Base-by-base conservation (phyloP, 2,329 filamentous ascomycete species). In the Xylaria sp. region DNA sequence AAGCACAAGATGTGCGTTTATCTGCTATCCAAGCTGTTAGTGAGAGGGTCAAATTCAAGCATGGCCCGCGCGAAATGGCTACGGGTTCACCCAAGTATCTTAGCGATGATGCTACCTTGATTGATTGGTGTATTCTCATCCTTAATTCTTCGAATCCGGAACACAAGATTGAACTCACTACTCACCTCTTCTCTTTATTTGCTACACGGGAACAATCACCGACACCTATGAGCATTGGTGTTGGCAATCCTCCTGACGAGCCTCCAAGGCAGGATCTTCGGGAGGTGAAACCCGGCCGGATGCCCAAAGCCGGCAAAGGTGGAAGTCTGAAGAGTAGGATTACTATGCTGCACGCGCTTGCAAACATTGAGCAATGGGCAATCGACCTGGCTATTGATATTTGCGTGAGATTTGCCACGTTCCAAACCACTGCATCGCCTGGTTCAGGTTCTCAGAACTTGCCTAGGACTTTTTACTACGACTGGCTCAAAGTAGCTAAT, bases 301-400 rank as follows among this genome's bases (percentile, higher is more conserved):
- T 83, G 78, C 82, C 81, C 7, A 79, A 76, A 9, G 73, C 78
- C 2, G 79, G 82, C 48, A 78, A 79, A 54, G 82, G 81, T n/a
- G 82, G 82, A 6, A 81, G 77, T 5, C 64, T 81, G 36, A 83
- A 81, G 67, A 83, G 82, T 65, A 77, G 82, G 28, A 81, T 84
- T 53, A 77, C 80, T 20, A 84, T 84, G 80, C 77, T 84, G 6
- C 82, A 84, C 62, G 81, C 82, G 0, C 73, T 84, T n/a, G 82
- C 82, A 20, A 84, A 84, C 61, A 83, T 84, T 28, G 82, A 84
- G 72, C 78, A 83, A 28, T 84, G 82, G 82, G 82, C 82, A 0
- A 84, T 84, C 65, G 82, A 84, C 59, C 77, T 84, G 4, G 82
- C 82, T 10, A 80, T 84, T 31, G 82, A 84, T 71, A 83, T 84